Evolutionary conservation across 352 stramenopile genomes (phyloP), one percentile per base, ranked within the genome.

Genomic region (Phytopythium litorale): DNA sequence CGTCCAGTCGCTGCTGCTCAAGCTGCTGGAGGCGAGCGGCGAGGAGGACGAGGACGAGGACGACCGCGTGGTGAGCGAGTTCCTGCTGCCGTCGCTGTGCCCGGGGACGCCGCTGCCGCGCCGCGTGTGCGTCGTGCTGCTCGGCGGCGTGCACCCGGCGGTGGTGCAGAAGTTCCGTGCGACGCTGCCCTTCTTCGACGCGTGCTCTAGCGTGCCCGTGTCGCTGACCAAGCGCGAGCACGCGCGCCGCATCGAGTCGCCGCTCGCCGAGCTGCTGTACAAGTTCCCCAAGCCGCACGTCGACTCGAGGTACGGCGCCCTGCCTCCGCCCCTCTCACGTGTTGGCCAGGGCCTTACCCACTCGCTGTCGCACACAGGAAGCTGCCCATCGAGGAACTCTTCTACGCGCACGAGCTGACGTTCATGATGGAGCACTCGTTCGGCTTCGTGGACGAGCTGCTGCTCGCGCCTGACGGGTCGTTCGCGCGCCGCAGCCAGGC

Each of bases 401-500:
- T 92, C 55, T 84, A 83, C 60, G 76, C 72, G 11, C 81, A 94
- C 55, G 84, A 95, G 48, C 60, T 95, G 40, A 94, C 87, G 38
- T 91, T 94, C 46, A 53, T 95, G 53, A 85, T 92, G 71, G 69
- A 74, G 11, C 86, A 94, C 58, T 91, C 82, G 52, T 65, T 76
- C 9, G 84, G 87, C 0, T 96, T 78, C 60, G 92, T 69, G 25
- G 87, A 96, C 57, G 87, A 96, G 57, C 51, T 96, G 18, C 75
- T 91, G 21, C 57, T 94, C 6, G 62, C 76, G 28, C 84, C 84
- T 3, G 66, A 56, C 9, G 81, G 85, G 0, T 73, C 62, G 4
- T 96, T 96, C 60, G 72, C 70, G 48, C 80, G 85, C 28, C 88
- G 91, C 64, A 88, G 63, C 43, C 83, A 90, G 45, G 78, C 81